Evolutionary conservation across 345 rosid species (phyloP), one percentile per base, ranked within the genome.

Genomic region (Mercurialis annua): DNA sequence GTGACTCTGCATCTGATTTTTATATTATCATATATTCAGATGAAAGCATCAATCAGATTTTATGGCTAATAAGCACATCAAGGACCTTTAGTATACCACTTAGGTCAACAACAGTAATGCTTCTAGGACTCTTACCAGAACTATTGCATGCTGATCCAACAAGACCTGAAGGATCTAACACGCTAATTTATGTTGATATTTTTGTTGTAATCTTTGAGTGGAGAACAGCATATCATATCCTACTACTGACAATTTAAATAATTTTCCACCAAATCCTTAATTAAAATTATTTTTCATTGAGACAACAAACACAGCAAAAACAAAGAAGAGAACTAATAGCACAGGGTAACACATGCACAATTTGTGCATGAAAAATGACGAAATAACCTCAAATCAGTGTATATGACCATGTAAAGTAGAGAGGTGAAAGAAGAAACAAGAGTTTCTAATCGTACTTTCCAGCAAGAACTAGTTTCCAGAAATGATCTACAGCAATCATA

Each of bases 391-490:
- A 43, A 54, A 21, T 52, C 24, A 5, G 8, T 52, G 18, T 23
- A 50, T 8, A 55, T 34, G 11, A 40, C 44, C 44, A 33, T 33
- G 65, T 24, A 5, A 40, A 43, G 34, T 42, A 42, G 55, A 61
- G 8, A 63, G 31, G 12, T 38, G n/a, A 67, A 50, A 33, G 51
- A 52, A 46, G 36, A n/a, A 16, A 30, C 17, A 59, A 12, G 23
- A 67, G 14, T 27, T 49, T 48, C 44, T 50, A 53, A 62, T 31
- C 6, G 59, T 77, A 56, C 34, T 26, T 46, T 44, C n/a, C 21
- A 46, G 48, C 11, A 66, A 55, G 48, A 30, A 42, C 57, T 42
- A 51, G 36, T 47, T 48, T 26, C 2, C 38, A 53, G 55, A 65
- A 36, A n/a, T 21, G 42, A 59, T 70, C 48, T 34, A 66, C 21